Evolutionary conservation across 106 monocot genomes (phyloP).

Genomic region (Phalaenopsis equestris): DNA sequence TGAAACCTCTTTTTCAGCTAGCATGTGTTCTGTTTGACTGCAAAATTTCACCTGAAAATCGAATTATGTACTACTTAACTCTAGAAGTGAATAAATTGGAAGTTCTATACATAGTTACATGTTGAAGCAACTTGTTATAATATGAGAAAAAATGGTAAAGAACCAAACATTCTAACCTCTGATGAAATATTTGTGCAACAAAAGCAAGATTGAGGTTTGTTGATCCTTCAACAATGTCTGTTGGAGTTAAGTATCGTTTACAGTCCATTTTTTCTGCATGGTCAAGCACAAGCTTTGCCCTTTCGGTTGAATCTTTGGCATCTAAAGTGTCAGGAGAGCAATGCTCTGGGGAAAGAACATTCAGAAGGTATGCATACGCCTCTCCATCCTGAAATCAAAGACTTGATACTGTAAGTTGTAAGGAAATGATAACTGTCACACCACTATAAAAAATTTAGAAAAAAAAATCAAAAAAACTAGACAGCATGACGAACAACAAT

Average conservation of each 20-base stretch:
- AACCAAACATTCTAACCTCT: constrained; percentile 22
- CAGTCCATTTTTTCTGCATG: constrained; percentile 47
- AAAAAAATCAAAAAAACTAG: neutral
- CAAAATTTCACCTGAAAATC: neutral
- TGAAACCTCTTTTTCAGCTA: neutral
- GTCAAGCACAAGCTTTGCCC: constrained; percentile 39
- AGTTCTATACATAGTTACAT: neutral
- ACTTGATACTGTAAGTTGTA: neutral
- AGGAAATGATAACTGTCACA: neutral
- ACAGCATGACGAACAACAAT: neutral
- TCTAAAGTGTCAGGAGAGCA: constrained; percentile 22
- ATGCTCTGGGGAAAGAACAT: constrained; percentile 48
- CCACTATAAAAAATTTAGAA: neutral
- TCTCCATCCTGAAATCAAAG: constrained; percentile 39
- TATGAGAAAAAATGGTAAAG: neutral
- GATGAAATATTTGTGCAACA: constrained; percentile 51
- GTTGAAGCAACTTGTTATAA: neutral
- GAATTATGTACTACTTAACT: neutral
- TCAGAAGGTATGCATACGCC: constrained; percentile 45
- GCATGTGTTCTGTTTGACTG: neutral
- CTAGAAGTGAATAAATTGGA: neutral
- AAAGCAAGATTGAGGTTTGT: constrained; percentile 44
- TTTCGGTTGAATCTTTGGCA: constrained; percentile 33
- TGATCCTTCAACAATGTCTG: constrained; percentile 46
- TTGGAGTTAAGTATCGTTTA: constrained; percentile 40